Percentiles rank a stretch among this genome's conserved stretches.
Evolutionary conservation across 2,329 filamentous ascomycete genomes (phyloP).

Genomic region (Ramularia collo-cygni): DNA sequence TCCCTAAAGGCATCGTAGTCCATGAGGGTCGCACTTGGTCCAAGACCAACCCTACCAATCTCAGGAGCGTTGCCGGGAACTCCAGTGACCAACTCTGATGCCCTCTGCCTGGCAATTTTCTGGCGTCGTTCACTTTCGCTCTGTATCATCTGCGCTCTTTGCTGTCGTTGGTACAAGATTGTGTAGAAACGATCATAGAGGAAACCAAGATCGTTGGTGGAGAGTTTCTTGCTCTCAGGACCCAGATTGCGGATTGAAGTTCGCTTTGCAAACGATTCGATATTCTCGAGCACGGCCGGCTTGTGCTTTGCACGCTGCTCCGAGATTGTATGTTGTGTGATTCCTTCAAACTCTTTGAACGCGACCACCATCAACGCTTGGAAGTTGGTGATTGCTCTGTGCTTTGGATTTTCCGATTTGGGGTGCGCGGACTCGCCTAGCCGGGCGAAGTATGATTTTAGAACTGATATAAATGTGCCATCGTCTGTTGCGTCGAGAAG

Average conservation of each 20-base stretch:
- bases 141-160: conserved; percentile 68
- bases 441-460: conserved; percentile 90
- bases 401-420: conserved; percentile 88
- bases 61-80: conserved; percentile 53
- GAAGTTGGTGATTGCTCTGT: conserved; percentile 88
- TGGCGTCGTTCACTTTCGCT: conserved; percentile 60
- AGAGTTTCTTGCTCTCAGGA: conserved; percentile 88
- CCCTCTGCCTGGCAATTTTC: conserved; percentile 54
- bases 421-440: conserved; percentile 95
- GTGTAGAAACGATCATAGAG: conserved; percentile 93
- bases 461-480: conserved; percentile 89
- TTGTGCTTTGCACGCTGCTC: conserved; percentile 90
- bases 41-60: conserved; percentile 79
- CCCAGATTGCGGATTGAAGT: conserved; percentile 94
- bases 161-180: conserved; percentile 84
- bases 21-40: conserved; percentile 87
- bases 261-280: conserved; percentile 94
- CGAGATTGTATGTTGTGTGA: conserved; percentile 86
- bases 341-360: conserved; percentile 94
- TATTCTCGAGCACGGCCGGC: conserved; percentile 86
- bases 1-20: conserved; percentile 95
- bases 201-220: conserved; percentile 75
- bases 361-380: conserved; percentile 99
- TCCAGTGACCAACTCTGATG: conserved; percentile 43
- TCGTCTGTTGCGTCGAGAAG: conserved; percentile 88